Evolutionary conservation across 176 grass and related monocot genomes (phyloP).

Genomic region (Neostapfia colusana): DNA sequence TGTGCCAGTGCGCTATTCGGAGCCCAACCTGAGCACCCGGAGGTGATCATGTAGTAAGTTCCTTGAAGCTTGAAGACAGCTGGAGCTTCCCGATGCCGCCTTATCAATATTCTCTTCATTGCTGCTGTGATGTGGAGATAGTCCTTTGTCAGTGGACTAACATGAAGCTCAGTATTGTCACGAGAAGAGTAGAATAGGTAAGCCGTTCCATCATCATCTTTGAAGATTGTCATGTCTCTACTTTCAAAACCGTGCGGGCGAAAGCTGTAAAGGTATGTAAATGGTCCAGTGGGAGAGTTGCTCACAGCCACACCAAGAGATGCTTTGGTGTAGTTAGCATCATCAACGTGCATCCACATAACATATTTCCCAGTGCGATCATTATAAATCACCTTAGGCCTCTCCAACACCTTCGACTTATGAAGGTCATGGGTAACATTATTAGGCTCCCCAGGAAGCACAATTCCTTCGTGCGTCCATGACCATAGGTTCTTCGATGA

Average conservation of each 20-base stretch:
- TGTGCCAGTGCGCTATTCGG: constrained; percentile 75
- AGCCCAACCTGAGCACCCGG: constrained; percentile 82
- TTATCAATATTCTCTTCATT: constrained; percentile 62
- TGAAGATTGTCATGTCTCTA: constrained; percentile 91
- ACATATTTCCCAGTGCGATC: constrained; percentile 61
- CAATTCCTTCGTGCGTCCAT: constrained; percentile 90
- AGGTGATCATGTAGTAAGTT: constrained; percentile 95
- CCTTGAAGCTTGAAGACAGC: constrained; percentile 71
- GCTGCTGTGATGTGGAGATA: constrained; percentile 58
- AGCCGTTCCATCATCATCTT: constrained; percentile 70
- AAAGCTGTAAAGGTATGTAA: constrained; percentile 77
- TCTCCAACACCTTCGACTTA: constrained; percentile 83
- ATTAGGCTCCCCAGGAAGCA: constrained; percentile 61
- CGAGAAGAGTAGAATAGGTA: constrained; percentile 80
- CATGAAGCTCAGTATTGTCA: constrained; percentile 77
- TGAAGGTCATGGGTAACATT: constrained; percentile 73
- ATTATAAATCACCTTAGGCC: constrained; percentile 93
- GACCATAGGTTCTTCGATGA: constrained; percentile 74
- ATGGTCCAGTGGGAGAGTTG: constrained; percentile 69
- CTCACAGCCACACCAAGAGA: constrained; percentile 70
- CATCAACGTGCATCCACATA: constrained; percentile 98
- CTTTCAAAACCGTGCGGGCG: constrained; percentile 77
- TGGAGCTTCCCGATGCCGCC: constrained; percentile 76
- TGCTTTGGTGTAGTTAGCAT: constrained; percentile 82
- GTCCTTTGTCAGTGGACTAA: constrained; percentile 69